Base-by-base conservation (phyloP, 352 stramenopile species). In the Peronospora farinosa region DNA sequence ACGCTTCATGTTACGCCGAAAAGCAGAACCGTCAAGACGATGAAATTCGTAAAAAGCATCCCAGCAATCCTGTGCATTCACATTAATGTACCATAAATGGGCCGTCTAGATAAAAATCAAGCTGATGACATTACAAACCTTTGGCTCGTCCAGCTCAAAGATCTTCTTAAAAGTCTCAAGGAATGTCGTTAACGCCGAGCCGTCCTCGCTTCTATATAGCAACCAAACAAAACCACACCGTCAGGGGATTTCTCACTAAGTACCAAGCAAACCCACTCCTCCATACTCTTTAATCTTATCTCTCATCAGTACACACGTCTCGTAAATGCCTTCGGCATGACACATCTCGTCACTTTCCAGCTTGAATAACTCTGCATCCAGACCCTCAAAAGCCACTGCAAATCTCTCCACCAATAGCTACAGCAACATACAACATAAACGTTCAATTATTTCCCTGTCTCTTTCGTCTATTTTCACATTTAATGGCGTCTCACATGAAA, bases 1-100 rank as follows among this genome's bases (percentile, higher is more conserved):
- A 16, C 78, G 74, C 54, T 78, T 79, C 67, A 87, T 78, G 43
- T 92, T 78, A n/a, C 80, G 72, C 3, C 74, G 65, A 43, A 92
- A 92, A 16, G 63, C 31, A 11, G 51, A 53, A 8, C 72, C 58
- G 5, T 70, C 54, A 8, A 89, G 43, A 27, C 47, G 60, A 45
- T 88, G 59, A 21, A 57, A 25, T 5, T 61, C 40, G 15, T 67
- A 67, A 42, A 92, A 67, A 2, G 53, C 61, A 2, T 82, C 68
- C 80, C 80, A 92, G 15, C 52, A 66, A 0, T 64, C 51, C 78
- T 89, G 48, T 7, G 21, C 25, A 40, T n/a, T 12, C 10, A 15
- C 19, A 10, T 33, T 6, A 35, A 3, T 5, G 1, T 1, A 35
- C 31, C 5, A n/a, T n/a, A 12, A 35, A 21, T 35, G 15, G 4